Conservation (phyloP, 768 basidiomycete genomes). For the Leucocoprinus leucothites region DNA sequence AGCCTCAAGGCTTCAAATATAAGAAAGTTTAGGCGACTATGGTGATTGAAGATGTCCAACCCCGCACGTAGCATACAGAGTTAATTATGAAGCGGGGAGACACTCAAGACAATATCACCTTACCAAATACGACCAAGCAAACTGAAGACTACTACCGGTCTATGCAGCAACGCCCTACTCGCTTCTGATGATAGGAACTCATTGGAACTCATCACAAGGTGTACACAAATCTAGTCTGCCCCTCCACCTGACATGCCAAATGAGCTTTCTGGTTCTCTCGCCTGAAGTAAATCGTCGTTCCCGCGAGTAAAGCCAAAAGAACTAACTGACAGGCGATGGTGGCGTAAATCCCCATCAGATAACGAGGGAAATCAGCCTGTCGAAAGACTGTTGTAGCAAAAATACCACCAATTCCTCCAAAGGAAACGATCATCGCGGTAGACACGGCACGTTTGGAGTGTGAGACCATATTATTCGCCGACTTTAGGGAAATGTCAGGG, state of each 20-base stretch:
- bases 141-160: too few relatives aligned
- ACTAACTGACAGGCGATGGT: constrained; percentile 42
- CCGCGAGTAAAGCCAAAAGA: constrained; percentile 35
- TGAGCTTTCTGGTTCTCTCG: constrained; percentile 29
- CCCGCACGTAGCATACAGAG: too few relatives aligned
- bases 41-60: too few relatives aligned
- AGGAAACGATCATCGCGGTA: constrained; percentile 44
- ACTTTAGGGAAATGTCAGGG: constrained; percentile 23
- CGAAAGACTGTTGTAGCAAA: constrained; percentile 46
- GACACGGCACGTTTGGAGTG: constrained; percentile 48
- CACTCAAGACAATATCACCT: too few relatives aligned
- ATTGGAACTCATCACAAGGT: constrained; percentile 27
- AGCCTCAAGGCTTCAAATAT: too few relatives aligned
- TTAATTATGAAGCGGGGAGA: too few relatives aligned
- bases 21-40: too few relatives aligned
- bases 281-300: constrained; percentile 36
- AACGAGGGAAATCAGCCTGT: constrained; percentile 41
- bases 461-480: constrained; percentile 47
- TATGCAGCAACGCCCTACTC: too few relatives aligned
- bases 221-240: constrained; percentile 37
- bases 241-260: constrained; percentile 27
- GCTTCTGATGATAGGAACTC: too few relatives aligned
- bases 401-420: constrained; percentile 46
- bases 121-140: too few relatives aligned
- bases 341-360: constrained; percentile 45